Evolutionary conservation across 768 basidiomycete genomes (phyloP).

Genomic region (Boletus tylopilopsis): DNA sequence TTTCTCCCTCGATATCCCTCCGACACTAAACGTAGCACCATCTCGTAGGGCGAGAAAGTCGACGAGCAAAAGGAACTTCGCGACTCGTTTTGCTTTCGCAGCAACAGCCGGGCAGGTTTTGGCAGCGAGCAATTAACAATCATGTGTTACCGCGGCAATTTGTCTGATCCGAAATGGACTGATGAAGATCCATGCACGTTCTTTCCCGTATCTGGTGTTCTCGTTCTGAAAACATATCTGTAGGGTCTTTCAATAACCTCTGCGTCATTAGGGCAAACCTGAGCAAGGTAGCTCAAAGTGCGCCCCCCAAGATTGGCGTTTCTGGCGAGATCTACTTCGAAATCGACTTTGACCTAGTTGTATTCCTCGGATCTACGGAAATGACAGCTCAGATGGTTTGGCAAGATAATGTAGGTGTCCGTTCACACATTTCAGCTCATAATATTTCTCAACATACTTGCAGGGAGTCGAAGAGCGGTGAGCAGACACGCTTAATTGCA

Average conservation of each 20-base stretch:
- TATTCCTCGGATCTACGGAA: slow-evolving; percentile 2
- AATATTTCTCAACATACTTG: no score
- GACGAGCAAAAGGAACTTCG: slow-evolving; percentile 1
- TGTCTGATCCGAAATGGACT: not conserved
- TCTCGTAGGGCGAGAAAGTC: not conserved
- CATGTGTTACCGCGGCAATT: not conserved
- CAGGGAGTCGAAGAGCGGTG: no score
- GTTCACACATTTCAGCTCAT: no score
- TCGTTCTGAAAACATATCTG: not conserved
- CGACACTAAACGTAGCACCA: not conserved
- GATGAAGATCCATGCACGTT: slow-evolving; percentile 5
- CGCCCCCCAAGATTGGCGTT: not conserved
- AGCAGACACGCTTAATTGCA: no score
- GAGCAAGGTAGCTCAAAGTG: not conserved
- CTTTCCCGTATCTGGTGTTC: not conserved
- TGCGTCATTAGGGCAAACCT: not conserved
- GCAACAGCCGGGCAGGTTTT: not conserved
- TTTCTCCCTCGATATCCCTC: no score
- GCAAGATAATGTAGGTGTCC: not conserved
- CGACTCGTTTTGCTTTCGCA: not conserved
- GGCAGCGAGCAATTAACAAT: not conserved
- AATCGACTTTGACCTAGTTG: not conserved
- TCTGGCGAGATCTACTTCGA: not conserved
- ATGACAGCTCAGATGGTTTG: slow-evolving; percentile 1
- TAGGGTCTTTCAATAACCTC: not conserved